These are phyloP conservation scores for Auriscalpium orientale DNA, from an alignment of 768 basidiomycete genomes.

Conservation along the genomic window DNA sequence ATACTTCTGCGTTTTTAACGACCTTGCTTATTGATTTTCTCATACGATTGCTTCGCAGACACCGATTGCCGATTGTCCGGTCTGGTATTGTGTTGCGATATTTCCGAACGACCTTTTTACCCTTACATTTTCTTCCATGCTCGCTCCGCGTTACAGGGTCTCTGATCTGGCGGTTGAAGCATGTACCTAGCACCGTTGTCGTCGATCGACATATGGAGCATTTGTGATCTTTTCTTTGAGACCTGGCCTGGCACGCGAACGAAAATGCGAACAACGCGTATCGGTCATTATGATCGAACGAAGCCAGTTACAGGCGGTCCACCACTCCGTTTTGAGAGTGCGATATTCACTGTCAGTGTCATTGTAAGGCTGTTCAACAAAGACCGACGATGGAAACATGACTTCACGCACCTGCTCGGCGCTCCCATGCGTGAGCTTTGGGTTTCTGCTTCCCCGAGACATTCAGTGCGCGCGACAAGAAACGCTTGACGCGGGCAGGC, in stretches of 20 bases:
- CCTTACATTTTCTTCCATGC: too few relatives aligned
- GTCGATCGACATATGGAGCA: not conserved
- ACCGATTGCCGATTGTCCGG: too few relatives aligned
- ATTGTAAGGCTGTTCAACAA: too few relatives aligned
- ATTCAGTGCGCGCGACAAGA: slow-evolving; percentile 4
- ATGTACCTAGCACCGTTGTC: not conserved
- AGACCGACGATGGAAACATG: not conserved
- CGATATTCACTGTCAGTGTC: not conserved
- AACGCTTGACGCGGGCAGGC: slow-evolving; percentile 7
- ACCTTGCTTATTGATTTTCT: not conserved
- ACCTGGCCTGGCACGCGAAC: not conserved
- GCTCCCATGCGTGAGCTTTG: slow-evolving; percentile 9
- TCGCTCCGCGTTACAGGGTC: too few relatives aligned
- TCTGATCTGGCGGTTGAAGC: too few relatives aligned
- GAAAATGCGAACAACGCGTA: not conserved
- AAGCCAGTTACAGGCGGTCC: not conserved
- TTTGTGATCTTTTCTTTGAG: not conserved
- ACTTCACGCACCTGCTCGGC: slow-evolving; percentile 10
- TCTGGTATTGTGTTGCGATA: too few relatives aligned
- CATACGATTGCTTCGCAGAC: not conserved
- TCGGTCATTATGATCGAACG: not conserved
- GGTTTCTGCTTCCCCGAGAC: not conserved
- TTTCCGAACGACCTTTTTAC: too few relatives aligned
- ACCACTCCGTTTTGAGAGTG: not conserved
- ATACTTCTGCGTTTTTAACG: not conserved